These are phyloP conservation scores for Dissoconium aciculare DNA, from an alignment of 2,329 filamentous ascomycete genomes.

Conservation along the genomic window DNA sequence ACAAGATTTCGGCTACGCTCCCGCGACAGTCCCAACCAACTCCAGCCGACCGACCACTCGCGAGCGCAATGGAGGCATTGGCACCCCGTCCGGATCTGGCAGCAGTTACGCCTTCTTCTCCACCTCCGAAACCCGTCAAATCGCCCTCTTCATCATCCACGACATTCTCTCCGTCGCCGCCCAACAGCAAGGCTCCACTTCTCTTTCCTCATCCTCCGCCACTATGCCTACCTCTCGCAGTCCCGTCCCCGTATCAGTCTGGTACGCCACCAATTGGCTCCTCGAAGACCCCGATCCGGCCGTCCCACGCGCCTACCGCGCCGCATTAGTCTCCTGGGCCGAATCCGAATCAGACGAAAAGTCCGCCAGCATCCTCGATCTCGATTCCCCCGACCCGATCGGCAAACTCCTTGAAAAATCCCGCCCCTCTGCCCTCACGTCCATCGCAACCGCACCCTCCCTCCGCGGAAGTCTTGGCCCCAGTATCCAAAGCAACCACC, in stretches of 20 bases:
- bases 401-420: constrained; percentile 12
- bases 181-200: constrained; percentile 11
- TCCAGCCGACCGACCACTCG: constrained; percentile 27
- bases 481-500: background rate
- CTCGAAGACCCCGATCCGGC: constrained; percentile 45
- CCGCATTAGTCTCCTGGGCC: constrained; percentile 73
- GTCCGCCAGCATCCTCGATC: constrained; percentile 17
- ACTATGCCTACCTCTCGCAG: constrained; percentile 31
- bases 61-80: constrained; percentile 33
- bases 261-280: constrained; percentile 95
- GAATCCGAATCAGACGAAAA: constrained; percentile 19
- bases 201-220: constrained; percentile 29
- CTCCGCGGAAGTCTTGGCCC: constrained; percentile 9
- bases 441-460: constrained; percentile 8
- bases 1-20: constrained; percentile 5
- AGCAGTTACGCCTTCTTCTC: constrained; percentile 40
- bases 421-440: constrained; percentile 2
- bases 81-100: constrained; percentile 2
- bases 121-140: constrained; percentile 44
- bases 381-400: constrained; percentile 14
- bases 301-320: constrained; percentile 72
- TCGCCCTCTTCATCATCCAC: constrained; percentile 65
- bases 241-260: constrained; percentile 61
- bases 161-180: constrained; percentile 73
- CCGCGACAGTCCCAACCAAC: constrained; percentile 25